Evolutionary conservation across 2,329 filamentous ascomycete genomes (phyloP), one percentile per base, ranked within the genome.

Genomic region (Knoxdaviesia proteae): DNA sequence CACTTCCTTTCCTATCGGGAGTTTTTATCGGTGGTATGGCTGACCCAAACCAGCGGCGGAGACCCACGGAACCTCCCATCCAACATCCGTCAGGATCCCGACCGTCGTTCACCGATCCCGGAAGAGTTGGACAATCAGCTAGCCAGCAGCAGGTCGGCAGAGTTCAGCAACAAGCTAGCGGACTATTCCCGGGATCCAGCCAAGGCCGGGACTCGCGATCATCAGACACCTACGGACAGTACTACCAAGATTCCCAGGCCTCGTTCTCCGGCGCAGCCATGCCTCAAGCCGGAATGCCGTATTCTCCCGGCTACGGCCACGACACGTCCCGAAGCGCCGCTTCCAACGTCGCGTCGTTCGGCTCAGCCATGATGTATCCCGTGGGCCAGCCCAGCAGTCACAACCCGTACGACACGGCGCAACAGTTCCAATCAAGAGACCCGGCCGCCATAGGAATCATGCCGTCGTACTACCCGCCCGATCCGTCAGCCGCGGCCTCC

Each of bases 401-500:
- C 61, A 65, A 64, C 61, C 58, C 73, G 63, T 67, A 79, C 61
- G 93, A 92, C 63, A 81, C 88, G 59, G 64, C 74, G 55, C 74
- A 77, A 56, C 78, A 78, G 55, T 92, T 84, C 63, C 70, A 77
- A 54, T 65, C 76, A 51, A 77, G 80, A 64, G 81, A 84, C 56
- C 72, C 79, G 61, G 74, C 80, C 67, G 74, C 71, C 47, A 73
- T 90, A 62, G 80, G 84, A 57, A 81, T 84, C 62, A 68, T 87
- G 58, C 64, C 72, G 5, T 47, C 69, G 54, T 94, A 90, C 65
- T 87, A 84, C 60, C 51, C 45, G 43, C 53, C 58, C 11, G 57
- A 59, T 42, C 43, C 53, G 40, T 20, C 20, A 20, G 20, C 20
- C 20, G 20, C 20, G 20, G 20, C 20, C 20, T 20, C 20, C 20